Evolutionary conservation across 345 rosid genomes (phyloP).

Genomic region (Sonneratia alba): DNA sequence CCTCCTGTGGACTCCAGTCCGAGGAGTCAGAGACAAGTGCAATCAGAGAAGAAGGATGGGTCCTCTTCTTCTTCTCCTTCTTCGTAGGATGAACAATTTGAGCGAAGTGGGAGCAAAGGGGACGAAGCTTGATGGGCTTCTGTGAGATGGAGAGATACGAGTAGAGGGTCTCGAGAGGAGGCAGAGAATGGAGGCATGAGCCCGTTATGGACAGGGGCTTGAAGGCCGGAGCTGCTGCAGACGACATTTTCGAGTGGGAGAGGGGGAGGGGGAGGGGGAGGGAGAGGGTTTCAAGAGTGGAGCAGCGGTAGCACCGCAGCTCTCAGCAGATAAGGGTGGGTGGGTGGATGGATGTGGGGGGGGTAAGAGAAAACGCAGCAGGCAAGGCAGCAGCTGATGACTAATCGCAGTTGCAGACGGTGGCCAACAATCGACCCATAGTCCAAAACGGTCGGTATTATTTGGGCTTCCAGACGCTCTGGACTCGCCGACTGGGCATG

Average conservation of each 20-base stretch:
- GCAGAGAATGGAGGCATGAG: constrained; percentile 37
- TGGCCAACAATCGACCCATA: too few species aligned
- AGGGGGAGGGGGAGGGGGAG: constrained; percentile 8
- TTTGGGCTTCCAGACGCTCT: too few species aligned
- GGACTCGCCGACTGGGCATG: too few species aligned
- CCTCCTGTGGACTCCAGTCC: constrained; percentile 40
- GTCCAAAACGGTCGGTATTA: too few species aligned
- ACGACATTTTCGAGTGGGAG: constrained; percentile 28
- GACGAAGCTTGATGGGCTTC: constrained; percentile 12
- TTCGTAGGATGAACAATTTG: constrained; percentile 22
- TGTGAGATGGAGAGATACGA: constrained; percentile 25
- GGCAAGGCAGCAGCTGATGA: too few species aligned
- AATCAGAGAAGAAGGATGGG: constrained; percentile 29
- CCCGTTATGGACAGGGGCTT: constrained; percentile 52
- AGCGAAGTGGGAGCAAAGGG: constrained; percentile 16
- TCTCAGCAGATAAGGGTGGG: constrained; percentile 12
- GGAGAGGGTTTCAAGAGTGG: neutral
- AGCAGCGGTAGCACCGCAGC: neutral
- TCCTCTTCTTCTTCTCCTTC: constrained; percentile 14
- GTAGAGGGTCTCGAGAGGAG: constrained; percentile 33
- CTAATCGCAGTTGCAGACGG: too few species aligned
- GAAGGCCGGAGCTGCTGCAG: constrained; percentile 31
- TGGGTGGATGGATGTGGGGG: neutral
- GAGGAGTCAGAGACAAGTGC: constrained; percentile 50
- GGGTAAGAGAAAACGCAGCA: neutral